Base-by-base conservation (phyloP, 2,329 filamentous ascomycete species). In the Karstenula rhodostoma region DNA sequence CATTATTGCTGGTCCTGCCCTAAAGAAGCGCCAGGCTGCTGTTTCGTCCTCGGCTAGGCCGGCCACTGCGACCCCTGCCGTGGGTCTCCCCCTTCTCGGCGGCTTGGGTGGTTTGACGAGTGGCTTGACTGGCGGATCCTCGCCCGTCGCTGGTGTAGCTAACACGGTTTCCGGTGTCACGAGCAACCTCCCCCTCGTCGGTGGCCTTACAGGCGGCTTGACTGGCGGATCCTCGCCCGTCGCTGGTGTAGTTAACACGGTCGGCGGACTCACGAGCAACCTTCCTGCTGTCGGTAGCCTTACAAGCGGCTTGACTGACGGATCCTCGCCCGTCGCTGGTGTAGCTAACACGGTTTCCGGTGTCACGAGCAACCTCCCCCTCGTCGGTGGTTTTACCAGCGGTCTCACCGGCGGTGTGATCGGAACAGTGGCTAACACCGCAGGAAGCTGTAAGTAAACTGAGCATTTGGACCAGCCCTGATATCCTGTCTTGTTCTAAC, bases 371-470 rank as follows among this genome's bases (percentile, higher is more conserved):
- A 40, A 22, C 49, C 49, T 33, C 2, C 33, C 40, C 40, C 17
- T 53, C 7, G 25, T 49, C 22, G 8, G 19, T 40, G 22, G 33
- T 22, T 4, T 56, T 19, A 25, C 58, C n/a, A 47, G 54, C 23
- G 46, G 50, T 17, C 25, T 58, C 8, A 56, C 55, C 27, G 46
- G 46, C 9, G 33, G 48, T 19, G 32, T 50, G 35, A 35, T 22
- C 42, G 51, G 55, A 29, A 48, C 55, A 15, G 54, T 53, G 46
- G 43, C 49, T 9, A 54, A 51, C 50, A 59, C 47, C 13, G 55
- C 49, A 22, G 52, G 46, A 23, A 57, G 63, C 25, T 25, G 58
- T 63, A 32, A 62, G 57, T 58, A 33, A 51, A 52, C 3, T 13
- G 10, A 19, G 37, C n/a, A 42, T 19, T 33, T n/a, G 32, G 10